phyloP scores from a whole-genome alignment of 2,329 filamentous ascomycete genomes.

The Ustilaginoidea virens region DNA sequence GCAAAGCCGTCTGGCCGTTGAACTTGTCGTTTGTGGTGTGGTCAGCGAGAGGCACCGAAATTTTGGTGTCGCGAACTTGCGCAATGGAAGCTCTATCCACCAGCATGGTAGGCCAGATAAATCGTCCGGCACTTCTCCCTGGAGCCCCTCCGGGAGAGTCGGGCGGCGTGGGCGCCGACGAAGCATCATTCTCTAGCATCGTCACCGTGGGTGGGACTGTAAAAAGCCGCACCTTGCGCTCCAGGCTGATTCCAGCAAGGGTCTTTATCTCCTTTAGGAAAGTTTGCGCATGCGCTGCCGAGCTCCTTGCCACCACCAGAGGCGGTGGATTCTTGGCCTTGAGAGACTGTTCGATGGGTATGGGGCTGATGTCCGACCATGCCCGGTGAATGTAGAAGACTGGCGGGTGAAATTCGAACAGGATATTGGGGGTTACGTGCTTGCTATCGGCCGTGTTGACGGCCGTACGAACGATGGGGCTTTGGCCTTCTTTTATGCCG shows the following conservation, averaged over 20 bases:
- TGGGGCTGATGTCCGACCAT: slow-evolving; percentile 41
- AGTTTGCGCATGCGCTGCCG: slow-evolving; percentile 51
- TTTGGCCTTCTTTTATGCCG: slow-evolving; percentile 52
- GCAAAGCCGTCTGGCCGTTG: slow-evolving; percentile 57
- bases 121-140: slow-evolving; percentile 10
- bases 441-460: slow-evolving; percentile 50
- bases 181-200: slow-evolving; percentile 17
- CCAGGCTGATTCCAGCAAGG: slow-evolving; percentile 47
- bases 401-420: slow-evolving; percentile 74
- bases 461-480: slow-evolving; percentile 58
- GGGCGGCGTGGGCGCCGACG: slow-evolving; percentile 22
- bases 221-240: slow-evolving; percentile 67
- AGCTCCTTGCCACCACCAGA: slow-evolving; percentile 53
- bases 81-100: slow-evolving; percentile 39
- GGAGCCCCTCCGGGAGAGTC: slow-evolving; percentile 21
- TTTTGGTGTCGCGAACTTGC: slow-evolving; percentile 12
- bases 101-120: slow-evolving; percentile 26
- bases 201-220: slow-evolving; percentile 33
- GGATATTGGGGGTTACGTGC: slow-evolving; percentile 40
- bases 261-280: slow-evolving; percentile 65
- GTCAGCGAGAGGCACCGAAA: slow-evolving; percentile 30
- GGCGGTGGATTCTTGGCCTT: slow-evolving; percentile 47
- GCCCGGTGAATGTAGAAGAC: slow-evolving; percentile 76
- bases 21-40: slow-evolving; percentile 59
- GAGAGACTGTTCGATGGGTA: slow-evolving; percentile 40